These are phyloP conservation scores for Lepidopterella palustris DNA, from an alignment of 495 filamentous ascomycete genomes.

Conservation along the genomic window DNA sequence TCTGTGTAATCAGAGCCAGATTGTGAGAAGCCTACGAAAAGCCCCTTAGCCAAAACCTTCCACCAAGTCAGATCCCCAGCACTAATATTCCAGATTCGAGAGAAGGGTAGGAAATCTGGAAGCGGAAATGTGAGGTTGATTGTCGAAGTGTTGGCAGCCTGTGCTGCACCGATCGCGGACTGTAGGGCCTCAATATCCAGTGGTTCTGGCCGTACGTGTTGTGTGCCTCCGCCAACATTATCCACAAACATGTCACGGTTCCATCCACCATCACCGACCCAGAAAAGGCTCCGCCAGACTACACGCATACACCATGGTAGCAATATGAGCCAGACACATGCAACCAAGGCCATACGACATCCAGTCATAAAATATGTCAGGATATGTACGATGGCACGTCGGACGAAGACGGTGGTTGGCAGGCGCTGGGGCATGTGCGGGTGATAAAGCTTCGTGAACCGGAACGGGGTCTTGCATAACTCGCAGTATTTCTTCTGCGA, in stretches of 20 bases:
- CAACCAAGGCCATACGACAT: slow-evolving; percentile 70
- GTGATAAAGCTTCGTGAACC: slow-evolving; percentile 95
- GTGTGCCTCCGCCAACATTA: not conserved
- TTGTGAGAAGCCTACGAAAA: slow-evolving; percentile 11
- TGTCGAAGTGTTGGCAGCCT: slow-evolving; percentile 40
- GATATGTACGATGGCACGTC: slow-evolving; percentile 64
- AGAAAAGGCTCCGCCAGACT: slow-evolving; percentile 88
- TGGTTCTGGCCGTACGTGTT: not conserved
- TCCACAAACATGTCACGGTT: slow-evolving; percentile 33
- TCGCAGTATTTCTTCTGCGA: slow-evolving; percentile 99
- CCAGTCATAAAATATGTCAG: slow-evolving; percentile 65
- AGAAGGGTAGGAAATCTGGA: slow-evolving; percentile 35
- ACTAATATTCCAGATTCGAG: slow-evolving; percentile 42
- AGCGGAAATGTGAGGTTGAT: slow-evolving; percentile 24
- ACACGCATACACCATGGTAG: slow-evolving; percentile 86
- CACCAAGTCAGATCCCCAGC: slow-evolving; percentile 45
- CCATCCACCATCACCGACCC: slow-evolving; percentile 90
- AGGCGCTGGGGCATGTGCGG: slow-evolving; percentile 82
- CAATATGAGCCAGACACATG: slow-evolving; percentile 79
- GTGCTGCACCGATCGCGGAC: slow-evolving; percentile 24
- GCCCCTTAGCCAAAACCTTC: slow-evolving; percentile 44
- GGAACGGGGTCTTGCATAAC: slow-evolving; percentile 95
- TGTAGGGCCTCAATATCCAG: slow-evolving; percentile 11
- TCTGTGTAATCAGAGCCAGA: slow-evolving; percentile 1
- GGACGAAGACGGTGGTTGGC: slow-evolving; percentile 70